A percentile compares a stretch with the other conserved stretches of the same genome.
phyloP scores from a whole-genome alignment of 2,329 filamentous ascomycete species.

The Cytospora leucostoma region DNA sequence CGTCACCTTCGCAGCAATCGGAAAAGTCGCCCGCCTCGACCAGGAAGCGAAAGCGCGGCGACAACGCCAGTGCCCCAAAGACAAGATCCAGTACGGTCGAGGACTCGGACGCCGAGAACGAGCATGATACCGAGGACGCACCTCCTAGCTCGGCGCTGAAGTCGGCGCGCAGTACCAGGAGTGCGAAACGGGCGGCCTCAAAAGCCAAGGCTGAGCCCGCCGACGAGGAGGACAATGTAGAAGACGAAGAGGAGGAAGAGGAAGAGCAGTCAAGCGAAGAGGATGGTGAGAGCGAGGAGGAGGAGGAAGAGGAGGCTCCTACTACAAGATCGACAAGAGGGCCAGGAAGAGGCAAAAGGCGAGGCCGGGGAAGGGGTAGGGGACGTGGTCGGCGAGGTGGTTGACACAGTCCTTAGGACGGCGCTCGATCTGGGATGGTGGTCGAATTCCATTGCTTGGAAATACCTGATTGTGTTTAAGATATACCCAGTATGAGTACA shows the following conservation, averaged over 20 bases:
- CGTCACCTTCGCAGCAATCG: conserved; percentile 46
- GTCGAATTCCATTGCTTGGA: not conserved
- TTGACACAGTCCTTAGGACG: not conserved
- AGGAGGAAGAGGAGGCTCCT: conserved; percentile 40
- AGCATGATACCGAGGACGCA: conserved; percentile 37
- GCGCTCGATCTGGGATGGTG: not conserved
- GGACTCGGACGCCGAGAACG: conserved; percentile 49
- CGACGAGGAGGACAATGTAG: conserved; percentile 37
- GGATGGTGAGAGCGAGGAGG: conserved; percentile 38
- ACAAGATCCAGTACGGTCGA: conserved; percentile 52
- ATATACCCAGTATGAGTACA: conserved; percentile 27
- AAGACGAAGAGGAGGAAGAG: conserved; percentile 36
- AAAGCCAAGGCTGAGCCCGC: conserved; percentile 42
- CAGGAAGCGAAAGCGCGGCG: conserved; percentile 51
- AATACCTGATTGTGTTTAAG: not conserved
- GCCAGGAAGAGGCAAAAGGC: conserved; percentile 38
- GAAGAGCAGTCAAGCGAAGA: conserved; percentile 41
- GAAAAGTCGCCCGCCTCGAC: conserved; percentile 40
- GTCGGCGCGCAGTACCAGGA: conserved; percentile 44
- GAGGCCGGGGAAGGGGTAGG: conserved; percentile 39
- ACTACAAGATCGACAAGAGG: conserved; percentile 42
- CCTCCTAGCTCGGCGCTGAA: conserved; percentile 42
- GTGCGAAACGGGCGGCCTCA: conserved; percentile 46
- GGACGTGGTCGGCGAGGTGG: conserved; percentile 25
- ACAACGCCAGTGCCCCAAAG: conserved; percentile 39